A percentile compares a stretch with the other conserved stretches of the same genome.
Conservation (phyloP, 129 eudicot species). For the Tagetes erecta region DNA sequence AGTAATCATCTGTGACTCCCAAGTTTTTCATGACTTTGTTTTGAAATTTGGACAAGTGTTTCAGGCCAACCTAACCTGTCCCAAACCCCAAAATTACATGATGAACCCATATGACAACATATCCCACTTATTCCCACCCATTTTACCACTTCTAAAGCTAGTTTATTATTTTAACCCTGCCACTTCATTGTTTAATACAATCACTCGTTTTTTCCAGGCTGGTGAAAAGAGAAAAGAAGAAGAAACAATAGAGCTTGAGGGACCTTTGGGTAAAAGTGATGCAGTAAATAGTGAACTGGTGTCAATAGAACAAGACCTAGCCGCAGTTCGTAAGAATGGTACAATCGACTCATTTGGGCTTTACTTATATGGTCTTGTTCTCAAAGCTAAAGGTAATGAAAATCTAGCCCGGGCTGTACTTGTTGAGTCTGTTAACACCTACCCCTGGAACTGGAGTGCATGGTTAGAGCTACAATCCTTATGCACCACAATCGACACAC, state of each 20-base stretch:
- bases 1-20: not conserved
- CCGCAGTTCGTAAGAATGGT: constrained; percentile 60
- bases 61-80: not conserved
- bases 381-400: constrained; percentile 83
- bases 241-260: constrained; percentile 91
- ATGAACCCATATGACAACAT: not conserved
- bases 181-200: constrained; percentile 1
- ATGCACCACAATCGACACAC: constrained; percentile 69
- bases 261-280: constrained; percentile 82
- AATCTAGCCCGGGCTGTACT: constrained; percentile 65
- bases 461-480: constrained; percentile 82
- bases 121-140: not conserved
- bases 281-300: constrained; percentile 70
- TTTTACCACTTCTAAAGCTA: not conserved
- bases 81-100: not conserved
- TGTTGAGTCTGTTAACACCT: constrained; percentile 79
- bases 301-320: constrained; percentile 83
- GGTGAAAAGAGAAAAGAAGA: constrained; percentile 99
- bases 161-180: not conserved
- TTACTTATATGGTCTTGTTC: constrained; percentile 89
- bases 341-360: constrained; percentile 75
- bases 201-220: constrained; percentile 53
- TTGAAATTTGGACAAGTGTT: not conserved
- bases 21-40: not conserved
- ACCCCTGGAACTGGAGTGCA: constrained; percentile 98